These are phyloP conservation scores for Shiraia bambusicola DNA, from an alignment of 2,329 filamentous ascomycete species.

Conservation along the genomic window DNA sequence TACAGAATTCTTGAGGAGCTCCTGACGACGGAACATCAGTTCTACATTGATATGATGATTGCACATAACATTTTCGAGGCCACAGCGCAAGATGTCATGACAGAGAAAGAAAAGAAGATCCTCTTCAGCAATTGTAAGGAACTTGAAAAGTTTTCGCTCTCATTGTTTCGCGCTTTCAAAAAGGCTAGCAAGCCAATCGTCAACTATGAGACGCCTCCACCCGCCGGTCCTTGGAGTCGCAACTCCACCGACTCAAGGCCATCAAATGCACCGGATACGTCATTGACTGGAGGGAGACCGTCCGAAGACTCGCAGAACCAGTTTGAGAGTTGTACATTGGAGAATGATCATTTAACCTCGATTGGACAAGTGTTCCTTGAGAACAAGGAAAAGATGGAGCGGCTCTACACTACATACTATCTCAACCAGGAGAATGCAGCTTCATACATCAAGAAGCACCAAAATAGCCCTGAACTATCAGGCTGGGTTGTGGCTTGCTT, in stretches of 20 bases:
- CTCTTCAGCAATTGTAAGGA: constrained; percentile 93
- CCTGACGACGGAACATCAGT: constrained; percentile 87
- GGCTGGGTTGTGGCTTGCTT: constrained; percentile 94
- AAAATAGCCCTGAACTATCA: constrained; percentile 59
- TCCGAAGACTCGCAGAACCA: constrained; percentile 29
- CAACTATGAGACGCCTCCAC: constrained; percentile 46
- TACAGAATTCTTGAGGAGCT: constrained; percentile 87
- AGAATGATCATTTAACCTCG: constrained; percentile 60
- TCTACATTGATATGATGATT: constrained; percentile 94
- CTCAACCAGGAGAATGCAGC: constrained; percentile 67
- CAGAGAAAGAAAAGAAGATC: constrained; percentile 79
- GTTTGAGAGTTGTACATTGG: constrained; percentile 32
- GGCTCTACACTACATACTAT: constrained; percentile 65
- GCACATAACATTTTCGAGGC: constrained; percentile 97
- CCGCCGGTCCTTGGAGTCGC: constrained; percentile 26
- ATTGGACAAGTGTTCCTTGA: constrained; percentile 62
- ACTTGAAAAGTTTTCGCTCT: constrained; percentile 78
- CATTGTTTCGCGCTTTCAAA: constrained; percentile 80
- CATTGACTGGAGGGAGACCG: constrained; percentile 18
- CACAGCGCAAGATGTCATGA: constrained; percentile 78
- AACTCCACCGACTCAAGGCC: constrained; percentile 23
- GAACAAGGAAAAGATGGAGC: constrained; percentile 61
- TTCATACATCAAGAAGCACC: constrained; percentile 58
- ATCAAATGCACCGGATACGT: constrained; percentile 17
- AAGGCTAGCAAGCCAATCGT: constrained; percentile 79